Evolutionary conservation across 192 early-diverging fungal genomes (phyloP), one percentile per base, ranked within the genome.

Genomic region (Martensiomyces pterosporus): DNA sequence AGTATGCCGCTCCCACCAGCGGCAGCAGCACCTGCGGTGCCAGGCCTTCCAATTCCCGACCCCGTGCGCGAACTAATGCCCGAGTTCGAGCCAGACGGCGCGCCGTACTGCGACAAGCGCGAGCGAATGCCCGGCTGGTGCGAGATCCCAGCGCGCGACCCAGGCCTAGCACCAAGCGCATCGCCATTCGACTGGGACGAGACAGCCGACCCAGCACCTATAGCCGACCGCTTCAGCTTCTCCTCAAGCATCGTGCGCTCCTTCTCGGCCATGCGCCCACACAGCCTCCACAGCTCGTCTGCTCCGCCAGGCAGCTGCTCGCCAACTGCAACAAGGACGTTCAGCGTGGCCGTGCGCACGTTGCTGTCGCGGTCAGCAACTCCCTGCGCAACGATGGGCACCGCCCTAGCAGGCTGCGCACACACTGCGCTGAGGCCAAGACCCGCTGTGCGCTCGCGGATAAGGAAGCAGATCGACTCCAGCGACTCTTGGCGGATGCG

Each of bases 191-290:
- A 21, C 9, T 40, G 18, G 15, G 47, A 43, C 13, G 29, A 18
- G 16, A n/a, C 26, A 27, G 39, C 5, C 38, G 65, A 45, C 9
- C 49, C 60, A 21, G 33, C 23, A 25, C 52, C 57, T 57, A 76
- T 46, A 4, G 62, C 55, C 19, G 66, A 76, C n/a, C 62, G 67
- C 71, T 86, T 91, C 22, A 93, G 62, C 43, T 80, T 70, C 52
- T 94, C 90, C 43, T 89, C 84, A 8, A 94, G 52, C 64, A 93
- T 82, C 19, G 80, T 79, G 42, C 81, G 81, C 56, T 93, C 91
- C 70, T 89, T 92, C 41, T 92, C 90, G 2, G 80, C 60, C 13
- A 94, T 55, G 23, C 80, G 67, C 3, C 83, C 86, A 8, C 91
- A 61, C 40, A 82, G 57, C 43, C 85, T 85, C 67, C 80, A 90